A percentile compares a stretch with the other conserved stretches of the same genome.
These are phyloP conservation scores for Geosmithia flava DNA, from an alignment of 2,329 filamentous ascomycete genomes.

Conservation along the genomic window DNA sequence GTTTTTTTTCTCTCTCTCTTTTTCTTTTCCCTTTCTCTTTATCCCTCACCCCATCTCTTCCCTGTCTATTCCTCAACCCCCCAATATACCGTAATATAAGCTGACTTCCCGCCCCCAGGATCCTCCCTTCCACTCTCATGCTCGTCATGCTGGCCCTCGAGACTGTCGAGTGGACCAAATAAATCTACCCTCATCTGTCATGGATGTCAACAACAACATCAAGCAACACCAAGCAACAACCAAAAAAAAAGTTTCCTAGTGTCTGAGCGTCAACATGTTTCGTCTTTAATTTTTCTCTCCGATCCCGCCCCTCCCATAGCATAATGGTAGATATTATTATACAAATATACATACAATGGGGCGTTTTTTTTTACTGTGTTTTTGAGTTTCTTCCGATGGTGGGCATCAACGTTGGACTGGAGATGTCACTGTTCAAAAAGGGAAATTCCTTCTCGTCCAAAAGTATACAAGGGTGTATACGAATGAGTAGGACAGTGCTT, in stretches of 20 bases:
- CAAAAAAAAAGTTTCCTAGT: neutral
- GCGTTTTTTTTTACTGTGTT: too few relatives aligned
- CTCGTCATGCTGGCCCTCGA: conserved; percentile 88
- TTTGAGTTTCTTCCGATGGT: too few relatives aligned
- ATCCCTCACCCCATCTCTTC: too few relatives aligned
- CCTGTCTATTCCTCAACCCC: too few relatives aligned
- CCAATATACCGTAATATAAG: too few relatives aligned
- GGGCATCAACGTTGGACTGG: too few relatives aligned
- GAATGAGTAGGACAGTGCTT: too few relatives aligned
- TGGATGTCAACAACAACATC: too few relatives aligned
- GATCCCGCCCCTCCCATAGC: neutral
- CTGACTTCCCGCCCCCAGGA: conserved; percentile 43
- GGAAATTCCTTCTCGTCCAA: too few relatives aligned
- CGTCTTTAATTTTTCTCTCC: neutral
- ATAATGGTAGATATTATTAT: neutral
- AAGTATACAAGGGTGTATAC: too few relatives aligned
- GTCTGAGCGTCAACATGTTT: neutral
- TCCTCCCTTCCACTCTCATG: conserved; percentile 81
- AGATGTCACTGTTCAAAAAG: too few relatives aligned
- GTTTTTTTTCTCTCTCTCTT: conserved; percentile 18
- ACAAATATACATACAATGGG: neutral
- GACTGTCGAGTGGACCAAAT: conserved; percentile 76
- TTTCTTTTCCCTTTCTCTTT: conserved; percentile 1
- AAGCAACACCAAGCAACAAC: too few relatives aligned
- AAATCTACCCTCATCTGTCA: neutral